Conservation (phyloP, 2,329 filamentous ascomycete species). For the Ramichloridium luteum region DNA sequence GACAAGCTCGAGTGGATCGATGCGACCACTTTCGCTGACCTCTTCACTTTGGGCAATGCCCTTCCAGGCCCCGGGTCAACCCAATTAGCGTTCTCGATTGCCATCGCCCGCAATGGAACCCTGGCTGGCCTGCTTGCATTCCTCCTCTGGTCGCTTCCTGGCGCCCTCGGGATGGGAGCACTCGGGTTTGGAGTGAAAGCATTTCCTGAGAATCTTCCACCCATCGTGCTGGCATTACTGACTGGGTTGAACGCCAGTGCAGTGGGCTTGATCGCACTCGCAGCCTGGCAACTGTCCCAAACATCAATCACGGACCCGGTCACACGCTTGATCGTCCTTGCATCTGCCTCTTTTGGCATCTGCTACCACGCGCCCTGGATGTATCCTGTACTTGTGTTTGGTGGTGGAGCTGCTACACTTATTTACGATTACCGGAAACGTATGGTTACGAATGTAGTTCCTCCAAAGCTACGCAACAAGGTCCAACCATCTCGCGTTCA, state of each 20-base stretch:
- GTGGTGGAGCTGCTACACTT: constrained; percentile 41
- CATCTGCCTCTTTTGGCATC: constrained; percentile 51
- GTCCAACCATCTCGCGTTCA: background rate
- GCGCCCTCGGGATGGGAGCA: constrained; percentile 57
- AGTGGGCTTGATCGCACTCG: constrained; percentile 59
- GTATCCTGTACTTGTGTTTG: constrained; percentile 52
- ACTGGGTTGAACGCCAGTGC: constrained; percentile 61
- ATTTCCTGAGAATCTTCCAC: constrained; percentile 47
- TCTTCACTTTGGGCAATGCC: constrained; percentile 58
- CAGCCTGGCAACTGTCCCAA: constrained; percentile 51
- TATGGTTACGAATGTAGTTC: background rate
- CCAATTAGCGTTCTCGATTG: constrained; percentile 61
- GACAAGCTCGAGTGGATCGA: constrained; percentile 52
- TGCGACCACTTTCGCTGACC: constrained; percentile 58
- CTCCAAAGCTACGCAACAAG: background rate
- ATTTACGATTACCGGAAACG: constrained; percentile 41
- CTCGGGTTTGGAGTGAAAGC: constrained; percentile 52
- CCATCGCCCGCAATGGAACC: constrained; percentile 50
- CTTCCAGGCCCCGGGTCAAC: constrained; percentile 56
- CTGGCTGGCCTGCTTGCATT: constrained; percentile 47
- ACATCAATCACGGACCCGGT: constrained; percentile 56
- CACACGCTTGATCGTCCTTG: constrained; percentile 51
- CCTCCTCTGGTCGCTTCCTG: constrained; percentile 55
- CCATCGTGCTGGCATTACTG: constrained; percentile 53
- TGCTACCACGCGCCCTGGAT: constrained; percentile 66